phyloP scores from a whole-genome alignment of 208 protist genomes.

The Phytomonas francai region DNA sequence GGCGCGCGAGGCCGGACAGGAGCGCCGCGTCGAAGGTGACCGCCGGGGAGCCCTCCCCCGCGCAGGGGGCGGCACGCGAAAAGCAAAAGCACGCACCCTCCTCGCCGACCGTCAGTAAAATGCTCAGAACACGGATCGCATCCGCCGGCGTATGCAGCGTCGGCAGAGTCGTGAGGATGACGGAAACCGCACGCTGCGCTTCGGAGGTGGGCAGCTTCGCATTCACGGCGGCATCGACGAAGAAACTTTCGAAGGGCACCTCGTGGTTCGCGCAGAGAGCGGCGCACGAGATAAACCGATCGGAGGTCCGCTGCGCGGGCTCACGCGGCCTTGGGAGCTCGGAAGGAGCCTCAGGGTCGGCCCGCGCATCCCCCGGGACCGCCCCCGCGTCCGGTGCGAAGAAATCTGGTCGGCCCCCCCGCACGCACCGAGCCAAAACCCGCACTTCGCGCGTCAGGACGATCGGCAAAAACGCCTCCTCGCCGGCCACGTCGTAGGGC shows the following conservation, averaged over 20 bases:
- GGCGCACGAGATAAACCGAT: conserved; percentile 53
- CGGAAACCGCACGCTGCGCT: not conserved
- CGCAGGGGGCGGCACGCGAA: conserved; percentile 8
- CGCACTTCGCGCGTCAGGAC: conserved; percentile 51
- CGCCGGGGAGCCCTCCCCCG: conserved; percentile 8
- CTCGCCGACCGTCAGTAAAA: conserved; percentile 13
- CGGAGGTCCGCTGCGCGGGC: not conserved
- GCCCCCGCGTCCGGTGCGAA: too few relatives aligned
- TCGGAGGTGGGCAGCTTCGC: not conserved
- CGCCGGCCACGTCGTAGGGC: conserved; percentile 39
- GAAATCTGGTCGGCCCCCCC: not conserved
- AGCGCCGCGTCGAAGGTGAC: conserved; percentile 14
- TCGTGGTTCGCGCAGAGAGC: conserved; percentile 56
- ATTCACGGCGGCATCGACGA: conserved; percentile 1
- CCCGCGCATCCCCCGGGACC: too few relatives aligned
- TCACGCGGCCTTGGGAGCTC: not conserved
- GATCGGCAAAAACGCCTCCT: conserved; percentile 47
- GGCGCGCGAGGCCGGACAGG: conserved; percentile 20
- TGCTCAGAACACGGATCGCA: conserved; percentile 42
- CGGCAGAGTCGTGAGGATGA: conserved; percentile 12
- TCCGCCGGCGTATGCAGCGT: conserved; percentile 16
- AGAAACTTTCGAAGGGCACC: conserved; percentile 44
- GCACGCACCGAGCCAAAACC: conserved; percentile 30
- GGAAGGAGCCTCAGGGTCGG: not conserved
- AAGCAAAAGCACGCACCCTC: conserved; percentile 13